phyloP scores from a whole-genome alignment of 805 yeast species.

The Wickerhamiella cacticola region DNA sequence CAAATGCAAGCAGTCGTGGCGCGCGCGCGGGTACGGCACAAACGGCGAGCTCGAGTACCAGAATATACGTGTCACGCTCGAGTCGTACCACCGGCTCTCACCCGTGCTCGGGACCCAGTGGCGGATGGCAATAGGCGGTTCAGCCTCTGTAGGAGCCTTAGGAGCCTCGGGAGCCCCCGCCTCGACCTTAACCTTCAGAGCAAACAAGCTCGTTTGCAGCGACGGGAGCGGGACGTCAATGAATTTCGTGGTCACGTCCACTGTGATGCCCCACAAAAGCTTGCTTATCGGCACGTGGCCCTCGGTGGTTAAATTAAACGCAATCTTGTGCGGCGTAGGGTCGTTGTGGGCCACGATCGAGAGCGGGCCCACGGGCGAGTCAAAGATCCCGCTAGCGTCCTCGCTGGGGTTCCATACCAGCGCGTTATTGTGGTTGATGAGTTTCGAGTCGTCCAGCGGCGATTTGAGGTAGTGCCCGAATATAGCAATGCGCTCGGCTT shows the following conservation, averaged over 20 bases:
- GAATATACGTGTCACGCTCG: slow-evolving; percentile 12
- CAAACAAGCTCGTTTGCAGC: slow-evolving; percentile 18
- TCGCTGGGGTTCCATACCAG: neutral
- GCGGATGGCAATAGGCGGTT: slow-evolving; percentile 10
- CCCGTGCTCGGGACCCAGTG: slow-evolving; percentile 17
- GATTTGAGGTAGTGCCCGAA: slow-evolving; percentile 12
- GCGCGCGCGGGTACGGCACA: slow-evolving; percentile 17
- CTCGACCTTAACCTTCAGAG: slow-evolving; percentile 14
- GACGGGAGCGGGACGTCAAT: slow-evolving; percentile 17
- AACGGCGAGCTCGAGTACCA: slow-evolving; percentile 24
- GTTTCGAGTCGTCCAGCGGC: slow-evolving; percentile 10
- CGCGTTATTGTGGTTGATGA: slow-evolving; percentile 1
- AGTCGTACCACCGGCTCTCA: slow-evolving; percentile 20
- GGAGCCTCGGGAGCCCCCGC: too few species aligned
- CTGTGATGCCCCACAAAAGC: slow-evolving; percentile 4
- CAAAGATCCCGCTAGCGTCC: neutral
- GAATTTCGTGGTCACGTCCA: slow-evolving; percentile 10
- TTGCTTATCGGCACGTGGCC: neutral
- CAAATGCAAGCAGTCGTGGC: slow-evolving; percentile 8
- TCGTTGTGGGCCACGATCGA: neutral
- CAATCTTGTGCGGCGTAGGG: neutral
- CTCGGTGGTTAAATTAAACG: neutral
- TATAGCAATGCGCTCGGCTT: slow-evolving; percentile 43
- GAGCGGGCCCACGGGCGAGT: slow-evolving; percentile 7
- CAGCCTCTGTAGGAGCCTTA: neutral